phyloP scores from a whole-genome alignment of 106 monocot genomes.

The Triglochin maritima region DNA sequence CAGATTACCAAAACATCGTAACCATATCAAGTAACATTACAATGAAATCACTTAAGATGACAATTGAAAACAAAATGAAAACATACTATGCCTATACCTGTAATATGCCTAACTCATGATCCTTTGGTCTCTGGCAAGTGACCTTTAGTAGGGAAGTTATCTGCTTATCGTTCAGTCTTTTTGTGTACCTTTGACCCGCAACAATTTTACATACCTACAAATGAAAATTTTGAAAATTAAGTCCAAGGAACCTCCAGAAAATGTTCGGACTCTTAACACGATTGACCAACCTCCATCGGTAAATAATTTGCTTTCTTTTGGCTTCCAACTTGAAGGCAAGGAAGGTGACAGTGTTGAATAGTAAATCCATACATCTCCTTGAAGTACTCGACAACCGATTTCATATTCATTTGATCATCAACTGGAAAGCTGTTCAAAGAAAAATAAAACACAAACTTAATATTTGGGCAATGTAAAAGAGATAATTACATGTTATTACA shows the following conservation, averaged over 20 bases:
- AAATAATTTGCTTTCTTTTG: conserved; percentile 87
- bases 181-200: conserved; percentile 82
- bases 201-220: conserved; percentile 82
- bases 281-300: conserved; percentile 64
- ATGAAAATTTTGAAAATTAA: not conserved
- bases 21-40: too few species aligned
- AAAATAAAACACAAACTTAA: not conserved
- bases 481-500: not conserved
- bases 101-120: conserved; percentile 70
- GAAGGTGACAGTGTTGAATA: conserved; percentile 67
- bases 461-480: not conserved
- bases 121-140: conserved; percentile 86
- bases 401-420: conserved; percentile 96
- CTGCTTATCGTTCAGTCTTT: conserved; percentile 81
- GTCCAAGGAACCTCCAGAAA: not conserved
- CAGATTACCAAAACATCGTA: too few species aligned
- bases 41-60: too few species aligned
- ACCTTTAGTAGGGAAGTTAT: conserved; percentile 87
- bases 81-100: conserved; percentile 24
- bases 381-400: conserved; percentile 93
- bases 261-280: not conserved
- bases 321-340: conserved; percentile 88
- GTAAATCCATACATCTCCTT: conserved; percentile 88
- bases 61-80: not conserved
- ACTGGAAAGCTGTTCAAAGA: conserved; percentile 60